A percentile compares a stretch with the other conserved stretches of the same genome.
Conservation (phyloP, 768 basidiomycete species). For the Leccinum olivaceopallidum region DNA sequence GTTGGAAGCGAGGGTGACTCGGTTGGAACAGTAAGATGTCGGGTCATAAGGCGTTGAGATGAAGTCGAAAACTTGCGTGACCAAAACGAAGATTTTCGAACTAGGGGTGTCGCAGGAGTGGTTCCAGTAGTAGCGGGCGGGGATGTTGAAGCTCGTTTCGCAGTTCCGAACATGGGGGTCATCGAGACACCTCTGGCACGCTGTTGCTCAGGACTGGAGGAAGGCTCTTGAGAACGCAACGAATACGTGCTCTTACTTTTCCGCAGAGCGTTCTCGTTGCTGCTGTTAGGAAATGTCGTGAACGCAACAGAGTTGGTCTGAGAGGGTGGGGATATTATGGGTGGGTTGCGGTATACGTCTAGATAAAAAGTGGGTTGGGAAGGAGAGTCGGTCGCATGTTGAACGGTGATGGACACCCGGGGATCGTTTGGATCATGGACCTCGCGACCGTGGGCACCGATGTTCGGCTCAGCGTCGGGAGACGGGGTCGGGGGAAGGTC, state of each 20-base stretch:
- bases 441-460: background rate
- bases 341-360: constrained; percentile 56
- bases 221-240: constrained; percentile 17
- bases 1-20: constrained; percentile 38
- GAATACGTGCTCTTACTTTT: constrained; percentile 54
- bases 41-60: constrained; percentile 10
- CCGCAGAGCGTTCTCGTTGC: constrained; percentile 34
- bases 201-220: constrained; percentile 21
- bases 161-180: constrained; percentile 42
- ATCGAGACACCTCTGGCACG: constrained; percentile 60
- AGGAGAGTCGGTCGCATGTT: constrained; percentile 30
- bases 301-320: constrained; percentile 55
- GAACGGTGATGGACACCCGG: constrained; percentile 20
- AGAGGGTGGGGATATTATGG: constrained; percentile 41
- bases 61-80: constrained; percentile 48
- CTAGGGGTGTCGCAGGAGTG: constrained; percentile 40
- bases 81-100: constrained; percentile 71
- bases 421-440: constrained; percentile 9
- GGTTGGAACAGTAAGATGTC: constrained; percentile 31
- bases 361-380: constrained; percentile 59
- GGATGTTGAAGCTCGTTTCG: constrained; percentile 45
- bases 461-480: constrained; percentile 2
- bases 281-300: constrained; percentile 21
- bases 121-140: constrained; percentile 23
- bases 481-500: constrained; percentile 51